Evolutionary conservation across 148 eudicot species (phyloP), one percentile per base, ranked within the genome.

Genomic region (Tetragonia tetragonoides): DNA sequence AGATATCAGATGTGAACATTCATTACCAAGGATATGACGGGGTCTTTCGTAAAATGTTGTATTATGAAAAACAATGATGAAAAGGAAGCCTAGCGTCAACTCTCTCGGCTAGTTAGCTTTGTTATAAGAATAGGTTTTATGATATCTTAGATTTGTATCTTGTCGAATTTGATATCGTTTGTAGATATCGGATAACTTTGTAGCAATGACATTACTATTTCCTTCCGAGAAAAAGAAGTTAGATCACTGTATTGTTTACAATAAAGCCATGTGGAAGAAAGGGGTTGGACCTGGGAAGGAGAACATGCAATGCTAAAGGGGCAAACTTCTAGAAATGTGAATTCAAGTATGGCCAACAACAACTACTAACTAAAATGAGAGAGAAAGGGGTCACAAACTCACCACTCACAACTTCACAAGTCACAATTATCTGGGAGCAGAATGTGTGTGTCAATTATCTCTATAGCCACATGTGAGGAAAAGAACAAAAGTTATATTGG

Each of bases 281-380:
- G 21, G 10, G 34, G 9, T 56, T 54, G 65, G 65, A 18, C 17
- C 1, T 28, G 34, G 34, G 34, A n/a, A 28, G 20, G 44, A 37
- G 46, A 54, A 56, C 75, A 72, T 72, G 60, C 75, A 72, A 37
- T n/a, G 41, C 75, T 17, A 28, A 18, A 34, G 63, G 10, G 51
- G 6, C 9, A 34, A 59, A 37, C 28, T 4, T 17, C 20, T 9
- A 49, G 24, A 70, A 49, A 23, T 49, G 44, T 21, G 47, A 70
- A 70, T 2, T 47, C 9, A 20, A 28, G 74, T 37, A 72, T 53
- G 75, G 75, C 62, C 62, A 59, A 54, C 64, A 37, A 49, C 10
- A 71, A 53, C 40, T 49, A 51, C 61, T 24, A 71, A 49, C 74
- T 70, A 69, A 42, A 23, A 16, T 69, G 57, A 47, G 3, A 23